Conservation (phyloP, 768 basidiomycete species). For the Russula griseocarnosa region DNA sequence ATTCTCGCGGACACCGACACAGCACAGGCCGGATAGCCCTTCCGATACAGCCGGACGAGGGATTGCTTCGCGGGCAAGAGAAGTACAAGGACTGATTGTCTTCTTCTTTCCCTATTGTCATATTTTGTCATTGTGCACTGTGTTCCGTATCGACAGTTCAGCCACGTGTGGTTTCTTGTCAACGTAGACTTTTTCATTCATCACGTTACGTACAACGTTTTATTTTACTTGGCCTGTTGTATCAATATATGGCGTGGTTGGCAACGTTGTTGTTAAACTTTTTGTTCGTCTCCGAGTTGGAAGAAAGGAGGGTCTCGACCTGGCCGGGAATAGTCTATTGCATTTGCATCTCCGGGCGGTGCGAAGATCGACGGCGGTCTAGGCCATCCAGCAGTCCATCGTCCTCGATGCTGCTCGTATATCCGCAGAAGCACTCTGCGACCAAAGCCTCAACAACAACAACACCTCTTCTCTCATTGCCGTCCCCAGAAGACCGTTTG, state of each 20-base stretch:
- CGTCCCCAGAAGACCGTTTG: not conserved
- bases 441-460: not conserved
- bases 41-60: conserved; percentile 45
- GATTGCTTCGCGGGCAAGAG: conserved; percentile 39
- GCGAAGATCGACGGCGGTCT: conserved; percentile 13
- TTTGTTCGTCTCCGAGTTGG: not conserved
- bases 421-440: not conserved
- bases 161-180: not conserved
- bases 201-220: not conserved
- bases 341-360: not conserved
- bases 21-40: conserved; percentile 33
- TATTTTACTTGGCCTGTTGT: conserved; percentile 17
- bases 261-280: not conserved
- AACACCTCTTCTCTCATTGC: not conserved
- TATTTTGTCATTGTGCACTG: not conserved
- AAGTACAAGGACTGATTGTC: conserved; percentile 25
- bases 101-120: not conserved
- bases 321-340: not conserved
- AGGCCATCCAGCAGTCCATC: conserved; percentile 17
- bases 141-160: not conserved
- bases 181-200: not conserved
- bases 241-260: conserved; percentile 19
- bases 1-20: conserved; percentile 26
- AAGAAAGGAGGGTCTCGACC: not conserved
- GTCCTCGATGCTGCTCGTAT: not conserved